Base-by-base conservation (phyloP, 148 eudicot genomes). In the Rhododendron williamsianum region DNA sequence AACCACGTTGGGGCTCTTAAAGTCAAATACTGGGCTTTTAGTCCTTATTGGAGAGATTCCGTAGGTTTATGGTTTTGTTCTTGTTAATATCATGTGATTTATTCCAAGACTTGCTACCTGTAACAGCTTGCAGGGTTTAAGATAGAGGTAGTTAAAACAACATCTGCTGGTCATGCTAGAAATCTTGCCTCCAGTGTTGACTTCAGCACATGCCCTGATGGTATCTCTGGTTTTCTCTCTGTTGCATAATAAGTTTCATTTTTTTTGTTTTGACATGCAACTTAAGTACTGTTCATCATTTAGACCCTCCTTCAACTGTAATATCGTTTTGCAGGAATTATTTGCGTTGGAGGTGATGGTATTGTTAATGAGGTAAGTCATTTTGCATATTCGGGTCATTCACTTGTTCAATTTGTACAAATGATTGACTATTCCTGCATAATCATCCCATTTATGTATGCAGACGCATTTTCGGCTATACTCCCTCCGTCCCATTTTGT, bases 331-430 rank as follows among this genome's bases (percentile, higher is more conserved):
- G 41, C 90, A 94, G 98, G 99, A 60, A 95, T 95, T 83, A 93
- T 97, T 85, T 97, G 99, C 84, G 98, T 97, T 80, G 98, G 99
- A 78, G 99, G 99, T 84, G 99, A 97, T 91, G 99, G 99, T 85
- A 95, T 97, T 86, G 93, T 97, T 84, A 97, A 97, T 84, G 99
- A 97, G 98, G 99, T 94, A 79, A 87, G 90, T 76, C 48, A 46
- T 36, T 80, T 73, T 6, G 54, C 10, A 51, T 78, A 25, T 13
- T 63, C 15, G n/a, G 54, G 41, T 43, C 25, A 73, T 25, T 56
- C 77, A 23, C 49, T 35, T 0, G 73, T 82, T 48, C 83, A 43
- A 18, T 41, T 60, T 33, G 30, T n/a, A 11, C 43, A 81, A 85
- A 83, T 48, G 19, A 49, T 38, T 27, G 48, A 33, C 13, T 19